Evolutionary conservation across 768 basidiomycete species (phyloP).

Genomic region (Mycena floridula): DNA sequence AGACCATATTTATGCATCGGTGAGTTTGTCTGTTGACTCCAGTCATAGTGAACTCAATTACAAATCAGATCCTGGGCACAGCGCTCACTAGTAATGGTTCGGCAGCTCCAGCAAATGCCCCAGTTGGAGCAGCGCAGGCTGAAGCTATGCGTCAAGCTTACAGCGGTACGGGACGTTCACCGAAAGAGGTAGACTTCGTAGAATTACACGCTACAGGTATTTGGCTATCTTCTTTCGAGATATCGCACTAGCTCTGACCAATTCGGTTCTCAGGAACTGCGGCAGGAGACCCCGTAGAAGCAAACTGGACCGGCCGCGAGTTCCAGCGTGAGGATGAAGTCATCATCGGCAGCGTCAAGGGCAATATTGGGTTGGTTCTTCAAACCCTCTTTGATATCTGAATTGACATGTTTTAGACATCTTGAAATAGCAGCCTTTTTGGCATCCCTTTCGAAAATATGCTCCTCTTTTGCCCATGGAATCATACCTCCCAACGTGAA

Average conservation of each 20-base stretch:
- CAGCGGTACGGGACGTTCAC: slow-evolving; percentile 19
- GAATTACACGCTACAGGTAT: slow-evolving; percentile 46
- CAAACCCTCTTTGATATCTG: background rate
- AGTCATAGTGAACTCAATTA: background rate
- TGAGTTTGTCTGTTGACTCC: slow-evolving; percentile 10
- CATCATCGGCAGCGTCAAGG: slow-evolving; percentile 37
- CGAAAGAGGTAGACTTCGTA: slow-evolving; percentile 38
- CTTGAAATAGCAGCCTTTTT: slow-evolving; percentile 37
- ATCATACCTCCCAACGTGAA: slow-evolving; percentile 36
- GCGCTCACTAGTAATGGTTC: slow-evolving; percentile 31
- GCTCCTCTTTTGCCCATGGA: slow-evolving; percentile 27
- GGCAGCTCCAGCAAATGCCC: slow-evolving; percentile 28
- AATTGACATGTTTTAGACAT: slow-evolving; percentile 19
- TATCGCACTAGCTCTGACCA: background rate
- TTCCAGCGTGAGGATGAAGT: too few relatives aligned
- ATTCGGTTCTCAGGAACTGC: slow-evolving; percentile 33
- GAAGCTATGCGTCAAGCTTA: slow-evolving; percentile 32
- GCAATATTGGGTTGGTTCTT: slow-evolving; percentile 35
- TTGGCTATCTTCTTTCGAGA: background rate
- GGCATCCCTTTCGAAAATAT: slow-evolving; percentile 37
- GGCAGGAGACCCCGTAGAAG: slow-evolving; percentile 44
- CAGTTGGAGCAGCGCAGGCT: slow-evolving; percentile 29
- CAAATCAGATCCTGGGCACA: slow-evolving; percentile 33
- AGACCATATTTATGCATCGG: slow-evolving; percentile 36
- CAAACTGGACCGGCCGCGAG: slow-evolving; percentile 33